Evolutionary conservation across 2,329 filamentous ascomycete species (phyloP).

Genomic region (Monosporascus sp.): DNA sequence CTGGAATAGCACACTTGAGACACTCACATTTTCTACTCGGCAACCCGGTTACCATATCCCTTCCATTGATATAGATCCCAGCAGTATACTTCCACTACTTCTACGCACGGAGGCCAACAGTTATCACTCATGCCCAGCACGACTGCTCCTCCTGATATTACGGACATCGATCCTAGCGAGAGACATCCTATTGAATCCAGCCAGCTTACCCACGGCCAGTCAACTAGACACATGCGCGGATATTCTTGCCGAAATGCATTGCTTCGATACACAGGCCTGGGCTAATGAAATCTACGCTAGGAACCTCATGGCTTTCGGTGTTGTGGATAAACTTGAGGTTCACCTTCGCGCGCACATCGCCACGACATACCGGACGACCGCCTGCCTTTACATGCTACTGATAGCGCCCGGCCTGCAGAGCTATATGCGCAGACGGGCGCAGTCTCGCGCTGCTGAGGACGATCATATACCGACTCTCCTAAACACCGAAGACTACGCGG

Average conservation of each 20-base stretch:
- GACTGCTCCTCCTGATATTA: slow-evolving; percentile 40
- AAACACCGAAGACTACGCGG: slow-evolving; percentile 39
- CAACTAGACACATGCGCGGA: slow-evolving; percentile 31
- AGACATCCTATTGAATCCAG: slow-evolving; percentile 21
- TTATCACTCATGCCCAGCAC: slow-evolving; percentile 24
- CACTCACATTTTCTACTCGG: slow-evolving; percentile 37
- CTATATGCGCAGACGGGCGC: slow-evolving; percentile 7
- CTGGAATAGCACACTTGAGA: slow-evolving; percentile 23
- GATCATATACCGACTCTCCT: slow-evolving; percentile 27
- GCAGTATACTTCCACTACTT: slow-evolving; percentile 17
- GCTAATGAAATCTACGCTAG: slow-evolving; percentile 31
- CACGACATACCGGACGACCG: slow-evolving; percentile 40
- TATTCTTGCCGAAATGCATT: slow-evolving; percentile 35
- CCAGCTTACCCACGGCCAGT: slow-evolving; percentile 22
- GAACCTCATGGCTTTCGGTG: slow-evolving; percentile 16
- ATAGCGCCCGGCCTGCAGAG: slow-evolving; percentile 17
- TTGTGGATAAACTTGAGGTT: slow-evolving; percentile 34
- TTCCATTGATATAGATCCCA: slow-evolving; percentile 23
- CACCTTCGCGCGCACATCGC: slow-evolving; percentile 35
- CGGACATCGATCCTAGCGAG: slow-evolving; percentile 38
- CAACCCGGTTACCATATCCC: slow-evolving; percentile 31
- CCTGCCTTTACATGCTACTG: slow-evolving; percentile 42
- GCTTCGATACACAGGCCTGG: slow-evolving; percentile 38
- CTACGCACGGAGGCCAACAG: slow-evolving; percentile 24
- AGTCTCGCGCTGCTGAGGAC: background rate